Conservation (phyloP, 768 basidiomycete species). For the Rhodocollybia butyracea region DNA sequence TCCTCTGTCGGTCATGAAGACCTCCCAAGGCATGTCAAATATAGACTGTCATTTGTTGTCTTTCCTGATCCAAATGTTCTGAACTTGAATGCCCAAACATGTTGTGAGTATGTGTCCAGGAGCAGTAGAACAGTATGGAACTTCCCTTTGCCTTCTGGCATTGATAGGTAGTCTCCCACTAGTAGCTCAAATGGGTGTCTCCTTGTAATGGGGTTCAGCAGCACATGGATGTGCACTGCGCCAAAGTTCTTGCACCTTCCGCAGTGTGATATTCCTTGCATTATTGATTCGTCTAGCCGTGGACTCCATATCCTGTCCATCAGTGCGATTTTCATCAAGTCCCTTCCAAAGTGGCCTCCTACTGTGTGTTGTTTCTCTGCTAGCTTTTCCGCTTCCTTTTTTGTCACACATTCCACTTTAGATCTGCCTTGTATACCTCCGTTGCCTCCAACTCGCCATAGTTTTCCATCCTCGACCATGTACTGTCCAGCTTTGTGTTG, state of each 20-base stretch:
- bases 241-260: slow-evolving; percentile 8
- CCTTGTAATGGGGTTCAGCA: slow-evolving; percentile 28
- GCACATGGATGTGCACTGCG: slow-evolving; percentile 13
- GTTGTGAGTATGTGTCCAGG: slow-evolving; percentile 28
- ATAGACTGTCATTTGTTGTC: slow-evolving; percentile 13
- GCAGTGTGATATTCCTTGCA: slow-evolving; percentile 20
- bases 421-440: not conserved
- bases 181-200: slow-evolving; percentile 15
- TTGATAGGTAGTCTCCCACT: slow-evolving; percentile 13
- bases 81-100: slow-evolving; percentile 26
- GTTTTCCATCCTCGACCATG: slow-evolving; percentile 18
- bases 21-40: slow-evolving; percentile 17
- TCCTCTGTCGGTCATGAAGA: slow-evolving; percentile 13
- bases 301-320: slow-evolving; percentile 13
- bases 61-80: slow-evolving; percentile 12
- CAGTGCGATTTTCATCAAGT: slow-evolving; percentile 11
- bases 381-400: slow-evolving; percentile 16
- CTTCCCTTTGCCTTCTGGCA: slow-evolving; percentile 5
- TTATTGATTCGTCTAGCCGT: slow-evolving; percentile 20
- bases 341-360: slow-evolving; percentile 16
- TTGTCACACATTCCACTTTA: slow-evolving; percentile 1
- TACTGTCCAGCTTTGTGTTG: slow-evolving; percentile 15
- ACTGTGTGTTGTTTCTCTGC: not conserved
- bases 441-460: slow-evolving; percentile 17
- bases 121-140: slow-evolving; percentile 18